Conservation (phyloP, 2,329 filamentous ascomycete genomes). For the Zasmidium angulare region DNA sequence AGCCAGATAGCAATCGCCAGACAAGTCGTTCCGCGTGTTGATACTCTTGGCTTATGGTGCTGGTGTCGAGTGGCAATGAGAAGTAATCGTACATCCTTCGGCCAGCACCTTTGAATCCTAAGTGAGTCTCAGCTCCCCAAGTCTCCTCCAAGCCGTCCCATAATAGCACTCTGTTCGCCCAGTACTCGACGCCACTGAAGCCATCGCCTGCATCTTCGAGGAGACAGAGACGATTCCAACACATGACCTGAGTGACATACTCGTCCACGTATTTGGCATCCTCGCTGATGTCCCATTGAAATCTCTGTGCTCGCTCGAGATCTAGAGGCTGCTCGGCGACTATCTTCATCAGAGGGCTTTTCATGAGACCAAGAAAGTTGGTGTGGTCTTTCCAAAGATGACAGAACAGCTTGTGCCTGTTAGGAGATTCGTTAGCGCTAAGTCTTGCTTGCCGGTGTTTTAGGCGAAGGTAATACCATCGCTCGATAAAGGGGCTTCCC, state of each 20-base stretch:
- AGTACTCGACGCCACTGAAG: slow-evolving; percentile 14
- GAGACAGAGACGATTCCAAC: slow-evolving; percentile 9
- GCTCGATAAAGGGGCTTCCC: slow-evolving; percentile 39
- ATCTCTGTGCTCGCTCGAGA: too few species aligned
- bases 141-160: slow-evolving; percentile 13
- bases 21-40: slow-evolving; percentile 12
- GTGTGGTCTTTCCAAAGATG: slow-evolving; percentile 9
- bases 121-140: slow-evolving; percentile 5
- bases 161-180: slow-evolving; percentile 10
- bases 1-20: slow-evolving; percentile 24
- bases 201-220: slow-evolving; percentile 7
- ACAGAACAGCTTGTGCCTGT: slow-evolving; percentile 19
- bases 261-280: background rate
- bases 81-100: slow-evolving; percentile 2
- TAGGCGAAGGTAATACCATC: background rate
- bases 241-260: slow-evolving; percentile 14
- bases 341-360: slow-evolving; percentile 4
- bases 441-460: too few species aligned
- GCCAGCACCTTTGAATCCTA: slow-evolving; percentile 5
- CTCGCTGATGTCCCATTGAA: too few species aligned
- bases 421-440: too few species aligned
- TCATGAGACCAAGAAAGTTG: slow-evolving; percentile 8
- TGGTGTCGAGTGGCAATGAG: background rate
- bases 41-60: background rate
- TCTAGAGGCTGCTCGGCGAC: background rate